phyloP scores from a whole-genome alignment of 2,329 filamentous ascomycete species.

The Penicillium rolfsii region DNA sequence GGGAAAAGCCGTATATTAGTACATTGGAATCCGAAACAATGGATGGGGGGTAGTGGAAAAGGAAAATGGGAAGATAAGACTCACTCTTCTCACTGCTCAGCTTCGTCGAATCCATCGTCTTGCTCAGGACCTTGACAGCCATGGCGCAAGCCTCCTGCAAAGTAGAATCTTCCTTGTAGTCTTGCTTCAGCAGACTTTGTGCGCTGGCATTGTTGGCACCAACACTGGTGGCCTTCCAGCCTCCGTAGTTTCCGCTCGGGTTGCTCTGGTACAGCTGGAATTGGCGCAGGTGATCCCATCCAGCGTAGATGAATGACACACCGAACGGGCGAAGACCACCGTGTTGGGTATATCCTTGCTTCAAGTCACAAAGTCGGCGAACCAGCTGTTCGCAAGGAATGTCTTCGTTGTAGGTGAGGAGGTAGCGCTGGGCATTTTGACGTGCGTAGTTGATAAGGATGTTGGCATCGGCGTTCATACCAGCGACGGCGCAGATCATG shows the following conservation, averaged over 20 bases:
- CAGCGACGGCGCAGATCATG: conserved; percentile 99
- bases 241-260: conserved; percentile 96
- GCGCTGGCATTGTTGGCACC: conserved; percentile 98
- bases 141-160: conserved; percentile 95
- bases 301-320: conserved; percentile 99
- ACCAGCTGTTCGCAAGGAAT: conserved; percentile 99
- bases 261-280: conserved; percentile 99
- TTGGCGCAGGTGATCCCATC: conserved; percentile 91
- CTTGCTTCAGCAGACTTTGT: conserved; percentile 95
- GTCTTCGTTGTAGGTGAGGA: conserved; percentile 99
- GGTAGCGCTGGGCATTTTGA: conserved; percentile 94
- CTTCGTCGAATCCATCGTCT: conserved; percentile 99
- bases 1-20: conserved; percentile 19
- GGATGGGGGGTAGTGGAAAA: background rate
- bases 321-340: conserved; percentile 97
- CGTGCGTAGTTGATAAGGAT: conserved; percentile 99
- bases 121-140: conserved; percentile 98
- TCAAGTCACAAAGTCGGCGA: conserved; percentile 92
- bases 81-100: conserved; percentile 98
- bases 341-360: conserved; percentile 99
- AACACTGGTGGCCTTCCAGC: conserved; percentile 98
- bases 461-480: conserved; percentile 99
- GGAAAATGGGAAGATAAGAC: conserved; percentile 35
- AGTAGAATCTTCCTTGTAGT: conserved; percentile 98
- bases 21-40: background rate